A percentile compares a stretch with the other conserved stretches of the same genome.
These are phyloP conservation scores for Mycena sp. DNA, from an alignment of 1,284 basidiomycete species.

Conservation along the genomic window DNA sequence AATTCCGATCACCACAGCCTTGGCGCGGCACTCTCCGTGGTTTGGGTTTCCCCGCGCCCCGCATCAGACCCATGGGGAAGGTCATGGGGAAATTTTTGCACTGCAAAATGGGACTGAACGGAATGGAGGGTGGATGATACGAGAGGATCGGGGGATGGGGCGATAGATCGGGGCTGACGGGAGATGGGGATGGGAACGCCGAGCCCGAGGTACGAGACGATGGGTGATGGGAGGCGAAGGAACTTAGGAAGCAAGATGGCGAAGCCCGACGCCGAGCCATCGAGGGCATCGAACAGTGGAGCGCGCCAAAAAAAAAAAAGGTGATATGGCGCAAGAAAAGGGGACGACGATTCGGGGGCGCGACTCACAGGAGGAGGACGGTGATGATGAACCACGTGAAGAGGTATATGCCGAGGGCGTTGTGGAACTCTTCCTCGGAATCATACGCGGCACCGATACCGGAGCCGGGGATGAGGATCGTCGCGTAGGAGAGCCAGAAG, in stretches of 20 bases:
- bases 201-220: too few relatives aligned
- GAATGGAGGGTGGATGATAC: neutral
- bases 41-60: too few relatives aligned
- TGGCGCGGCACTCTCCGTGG: too few relatives aligned
- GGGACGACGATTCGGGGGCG: neutral
- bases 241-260: slow-evolving; percentile 48
- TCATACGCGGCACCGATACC: slow-evolving; percentile 65
- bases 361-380: slow-evolving; percentile 64
- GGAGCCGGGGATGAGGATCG: slow-evolving; percentile 70
- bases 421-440: slow-evolving; percentile 52
- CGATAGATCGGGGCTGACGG: neutral
- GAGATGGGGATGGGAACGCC: too few relatives aligned
- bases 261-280: slow-evolving; percentile 36
- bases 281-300: neutral
- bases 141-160: neutral
- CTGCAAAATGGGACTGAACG: too few relatives aligned
- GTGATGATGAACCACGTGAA: slow-evolving; percentile 79
- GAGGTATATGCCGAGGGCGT: slow-evolving; percentile 75
- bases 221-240: too few relatives aligned
- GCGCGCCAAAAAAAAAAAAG: neutral
- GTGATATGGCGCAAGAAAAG: neutral
- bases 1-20: too few relatives aligned
- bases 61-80: too few relatives aligned
- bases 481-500: slow-evolving; percentile 85
- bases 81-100: too few relatives aligned